Evolutionary conservation across 768 basidiomycete genomes (phyloP).

Genomic region (Gymnopilus junonius): DNA sequence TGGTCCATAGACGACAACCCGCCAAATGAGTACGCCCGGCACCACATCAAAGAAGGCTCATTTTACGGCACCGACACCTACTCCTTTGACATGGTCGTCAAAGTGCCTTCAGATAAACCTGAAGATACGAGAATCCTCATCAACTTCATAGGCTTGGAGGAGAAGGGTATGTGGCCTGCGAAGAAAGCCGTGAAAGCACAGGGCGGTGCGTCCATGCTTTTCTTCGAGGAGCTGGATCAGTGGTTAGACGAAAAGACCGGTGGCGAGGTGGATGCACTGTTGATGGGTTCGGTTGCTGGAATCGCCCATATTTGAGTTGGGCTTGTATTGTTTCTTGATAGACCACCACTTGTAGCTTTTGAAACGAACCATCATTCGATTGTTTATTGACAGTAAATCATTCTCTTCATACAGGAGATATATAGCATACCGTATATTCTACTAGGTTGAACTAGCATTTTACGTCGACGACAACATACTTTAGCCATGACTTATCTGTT

Average conservation of each 20-base stretch:
- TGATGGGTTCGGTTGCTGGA: conserved; percentile 77
- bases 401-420: background rate
- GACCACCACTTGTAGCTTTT: background rate
- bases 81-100: conserved; percentile 72
- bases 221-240: conserved; percentile 76
- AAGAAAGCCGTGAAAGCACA: conserved; percentile 55
- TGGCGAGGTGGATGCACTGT: conserved; percentile 67
- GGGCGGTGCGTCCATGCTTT: conserved; percentile 63
- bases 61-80: conserved; percentile 81
- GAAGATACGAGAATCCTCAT: conserved; percentile 47
- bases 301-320: conserved; percentile 5
- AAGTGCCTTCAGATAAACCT: conserved; percentile 41
- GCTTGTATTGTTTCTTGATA: background rate
- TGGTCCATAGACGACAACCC: conserved; percentile 87
- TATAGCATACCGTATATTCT: background rate
- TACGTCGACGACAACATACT: background rate
- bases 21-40: conserved; percentile 73
- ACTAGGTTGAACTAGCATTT: background rate
- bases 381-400: too few species aligned
- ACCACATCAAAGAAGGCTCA: conserved; percentile 92
- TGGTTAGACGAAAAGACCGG: conserved; percentile 72
- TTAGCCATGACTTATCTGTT: too few species aligned
- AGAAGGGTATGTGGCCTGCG: conserved; percentile 85
- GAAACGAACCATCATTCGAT: background rate
- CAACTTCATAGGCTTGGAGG: conserved; percentile 83